A percentile compares a stretch with the other conserved stretches of the same genome.
Evolutionary conservation across 2,329 filamentous ascomycete genomes (phyloP).

Genomic region (Aspergillus proliferans): DNA sequence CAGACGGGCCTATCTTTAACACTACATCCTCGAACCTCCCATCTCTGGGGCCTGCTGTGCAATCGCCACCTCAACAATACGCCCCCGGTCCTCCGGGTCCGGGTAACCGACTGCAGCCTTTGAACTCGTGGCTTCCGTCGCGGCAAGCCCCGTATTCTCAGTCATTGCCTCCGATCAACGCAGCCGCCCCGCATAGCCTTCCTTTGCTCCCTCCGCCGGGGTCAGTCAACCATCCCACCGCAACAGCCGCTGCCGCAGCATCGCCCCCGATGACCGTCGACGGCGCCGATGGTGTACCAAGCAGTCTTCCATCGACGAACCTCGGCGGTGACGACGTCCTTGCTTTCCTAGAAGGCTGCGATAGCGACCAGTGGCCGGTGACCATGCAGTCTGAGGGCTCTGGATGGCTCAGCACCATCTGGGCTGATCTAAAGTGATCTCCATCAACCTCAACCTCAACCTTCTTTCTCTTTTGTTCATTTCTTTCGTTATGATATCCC

Average conservation of each 20-base stretch:
- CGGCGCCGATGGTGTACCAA: conserved; percentile 16
- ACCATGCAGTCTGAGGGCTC: conserved; percentile 25
- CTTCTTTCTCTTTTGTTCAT: not conserved
- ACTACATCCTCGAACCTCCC: conserved; percentile 28
- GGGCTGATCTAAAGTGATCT: conserved; percentile 26
- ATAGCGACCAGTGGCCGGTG: conserved; percentile 23
- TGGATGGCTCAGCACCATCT: conserved; percentile 33
- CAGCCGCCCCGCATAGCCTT: conserved; percentile 24
- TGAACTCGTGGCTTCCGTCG: conserved; percentile 33
- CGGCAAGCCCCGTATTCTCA: conserved; percentile 32
- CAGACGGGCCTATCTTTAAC: conserved; percentile 23
- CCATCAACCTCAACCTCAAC: not conserved
- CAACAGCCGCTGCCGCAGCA: conserved; percentile 7
- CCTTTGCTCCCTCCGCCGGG: conserved; percentile 33
- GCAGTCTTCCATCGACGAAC: conserved; percentile 25
- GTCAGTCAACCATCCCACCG: conserved; percentile 20
- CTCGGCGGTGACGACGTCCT: conserved; percentile 34
- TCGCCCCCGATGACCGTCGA: conserved; percentile 27
- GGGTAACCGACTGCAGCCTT: conserved; percentile 32
- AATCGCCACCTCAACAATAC: conserved; percentile 23
- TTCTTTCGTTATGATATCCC: not conserved
- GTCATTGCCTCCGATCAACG: conserved; percentile 33
- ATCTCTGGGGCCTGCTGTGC: conserved; percentile 18
- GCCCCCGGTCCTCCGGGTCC: conserved; percentile 14
- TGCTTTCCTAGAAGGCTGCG: conserved; percentile 32